Percentiles rank a stretch among this genome's conserved stretches.
These are phyloP conservation scores for Calonectria honghensis DNA, from an alignment of 2,329 filamentous ascomycete genomes.

Conservation along the genomic window DNA sequence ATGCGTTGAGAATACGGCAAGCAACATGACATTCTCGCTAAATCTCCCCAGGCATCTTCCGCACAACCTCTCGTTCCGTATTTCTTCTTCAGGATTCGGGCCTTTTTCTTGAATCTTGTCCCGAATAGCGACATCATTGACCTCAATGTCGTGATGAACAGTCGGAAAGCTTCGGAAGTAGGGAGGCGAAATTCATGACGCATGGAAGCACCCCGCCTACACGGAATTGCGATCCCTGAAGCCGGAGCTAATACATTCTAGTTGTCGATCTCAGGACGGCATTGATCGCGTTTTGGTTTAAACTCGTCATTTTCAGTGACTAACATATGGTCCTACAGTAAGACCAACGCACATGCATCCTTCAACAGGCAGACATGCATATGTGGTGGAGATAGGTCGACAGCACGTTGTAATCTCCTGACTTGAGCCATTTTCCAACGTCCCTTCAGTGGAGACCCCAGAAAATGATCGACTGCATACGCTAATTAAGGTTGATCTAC, in stretches of 20 bases:
- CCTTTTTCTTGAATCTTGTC: neutral
- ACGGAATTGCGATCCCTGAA: neutral
- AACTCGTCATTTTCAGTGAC: neutral
- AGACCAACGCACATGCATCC: neutral
- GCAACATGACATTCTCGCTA: too few relatives aligned
- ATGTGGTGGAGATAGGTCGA: neutral
- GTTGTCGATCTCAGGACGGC: neutral
- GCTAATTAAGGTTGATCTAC: neutral
- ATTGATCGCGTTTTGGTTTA: neutral
- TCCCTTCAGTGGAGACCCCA: neutral
- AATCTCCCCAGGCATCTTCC: neutral
- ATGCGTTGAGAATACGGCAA: fast-evolving
- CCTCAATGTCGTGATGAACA: neutral
- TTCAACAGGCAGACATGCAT: neutral
- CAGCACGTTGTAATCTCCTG: neutral
- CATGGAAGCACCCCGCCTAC: neutral
- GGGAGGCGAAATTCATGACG: neutral
- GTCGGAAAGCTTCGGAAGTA: neutral
- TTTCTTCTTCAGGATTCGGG: neutral
- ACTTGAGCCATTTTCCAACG: neutral
- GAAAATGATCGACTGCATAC: neutral
- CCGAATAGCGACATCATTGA: neutral
- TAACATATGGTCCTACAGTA: neutral
- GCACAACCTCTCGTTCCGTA: neutral
- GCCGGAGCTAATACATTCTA: neutral